Evolutionary conservation across 176 grass and related monocot species (phyloP), one percentile per base, ranked within the genome.

Genomic region (Dendrocalamus sinicus): DNA sequence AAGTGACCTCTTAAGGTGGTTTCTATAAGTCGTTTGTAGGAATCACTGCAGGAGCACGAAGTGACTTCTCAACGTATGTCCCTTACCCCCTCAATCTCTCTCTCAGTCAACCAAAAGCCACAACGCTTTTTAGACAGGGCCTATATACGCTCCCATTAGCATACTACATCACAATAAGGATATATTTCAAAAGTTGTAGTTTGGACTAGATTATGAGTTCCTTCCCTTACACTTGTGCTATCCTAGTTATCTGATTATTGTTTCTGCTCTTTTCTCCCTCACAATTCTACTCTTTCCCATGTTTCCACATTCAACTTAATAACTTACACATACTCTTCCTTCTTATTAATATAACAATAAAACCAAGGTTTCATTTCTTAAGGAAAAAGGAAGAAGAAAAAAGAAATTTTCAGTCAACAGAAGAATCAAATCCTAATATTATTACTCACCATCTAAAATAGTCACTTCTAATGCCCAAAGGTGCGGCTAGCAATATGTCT

Each of bases 401-500:
- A 65, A 46, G 7, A 45, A 80, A 1, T 79, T 66, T 85, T 70
- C 24, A 72, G 28, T 40, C 22, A 32, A 67, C 15, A 54, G 11
- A 76, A 62, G 70, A 60, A 45, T 48, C 61, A 68, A 53, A 83
- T 80, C 72, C 1, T 2, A 37, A 80, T 68, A 68, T 73, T 43
- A 66, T 81, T 48, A 81, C 78, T 63, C 77, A 99, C 97, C 97
- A 99, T 96, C 97, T 81, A 88, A 99, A 99, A 91, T 99, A 99
- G 67, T 99, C 97, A 23, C 97, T 99, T 91, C 97, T 91, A 78
- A 99, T 99, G 59, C 97, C 97, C 88, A 99, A 89, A 71, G 97
- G 97, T 77, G 97, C 94, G 54, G 90, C 90, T 55, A 99, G 88
- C 79, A 99, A 88, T 91, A 99, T 94, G 77, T 99, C 97, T 53